Conservation (phyloP, 23 red algal species). For the Agarophyton chilense region DNA sequence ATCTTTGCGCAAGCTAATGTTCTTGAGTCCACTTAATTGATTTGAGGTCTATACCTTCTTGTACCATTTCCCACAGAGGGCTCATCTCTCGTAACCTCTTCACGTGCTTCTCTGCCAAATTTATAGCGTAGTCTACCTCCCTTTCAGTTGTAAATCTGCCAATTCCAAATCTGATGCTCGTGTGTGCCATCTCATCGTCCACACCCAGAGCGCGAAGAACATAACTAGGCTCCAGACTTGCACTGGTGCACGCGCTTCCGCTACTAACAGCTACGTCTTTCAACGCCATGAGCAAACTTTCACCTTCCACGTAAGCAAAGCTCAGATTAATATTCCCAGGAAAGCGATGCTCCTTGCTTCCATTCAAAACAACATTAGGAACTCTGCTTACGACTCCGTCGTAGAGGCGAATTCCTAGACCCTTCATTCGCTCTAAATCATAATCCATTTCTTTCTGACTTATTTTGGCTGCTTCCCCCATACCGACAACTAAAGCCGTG, state of each 20-base stretch:
- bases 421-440: slow-evolving; percentile 60
- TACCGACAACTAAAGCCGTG: slow-evolving; percentile 84
- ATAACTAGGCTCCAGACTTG: slow-evolving; percentile 92
- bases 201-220: slow-evolving; percentile 97
- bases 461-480: slow-evolving; percentile 84
- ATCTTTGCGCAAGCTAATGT: not conserved
- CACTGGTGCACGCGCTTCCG: slow-evolving; percentile 95
- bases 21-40: slow-evolving; percentile 96
- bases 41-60: slow-evolving; percentile 97
- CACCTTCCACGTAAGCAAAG: slow-evolving; percentile 97
- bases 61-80: slow-evolving; percentile 99
- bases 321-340: slow-evolving; percentile 92
- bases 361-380: slow-evolving; percentile 84
- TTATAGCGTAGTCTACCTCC: slow-evolving; percentile 91
- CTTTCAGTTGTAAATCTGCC: slow-evolving; percentile 93
- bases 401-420: slow-evolving; percentile 64
- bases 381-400: slow-evolving; percentile 67
- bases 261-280: slow-evolving; percentile 97
- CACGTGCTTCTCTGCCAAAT: slow-evolving; percentile 89
- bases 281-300: slow-evolving; percentile 95
- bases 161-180: slow-evolving; percentile 95
- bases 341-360: slow-evolving; percentile 80
- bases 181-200: slow-evolving; percentile 98
- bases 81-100: slow-evolving; percentile 90
- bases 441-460: slow-evolving; percentile 84